Base-by-base conservation (phyloP, 73 alveolate species). In the Stentor roeselii region DNA sequence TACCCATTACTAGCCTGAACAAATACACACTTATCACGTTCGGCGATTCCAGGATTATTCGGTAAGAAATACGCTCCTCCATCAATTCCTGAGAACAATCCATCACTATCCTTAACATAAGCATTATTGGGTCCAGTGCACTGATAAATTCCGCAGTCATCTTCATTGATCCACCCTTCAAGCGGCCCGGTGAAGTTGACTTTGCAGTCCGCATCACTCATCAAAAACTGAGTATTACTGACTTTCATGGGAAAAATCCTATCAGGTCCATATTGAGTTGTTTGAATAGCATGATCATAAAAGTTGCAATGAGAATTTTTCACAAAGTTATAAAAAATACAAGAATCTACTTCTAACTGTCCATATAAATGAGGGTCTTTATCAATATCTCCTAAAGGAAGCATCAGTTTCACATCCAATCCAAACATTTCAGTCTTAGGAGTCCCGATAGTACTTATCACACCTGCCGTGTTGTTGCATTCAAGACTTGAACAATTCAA, bases 91-190 rank as follows among this genome's bases (percentile, higher is more conserved):
- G 93, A 36, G 31, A 88, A 34, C n/a, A 88, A 1, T 27, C 93
- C 93, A 88, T 88, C 93, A 36, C 36, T 42, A 88, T 88, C 93
- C 78, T 86, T 42, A 50, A 83, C 34, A 1, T 27, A 2, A 30
- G 0, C 37, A 2, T 67, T 86, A 59, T 35, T 35, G 0, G 88
- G 88, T 4, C 88, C 91, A 15, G 88, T 82, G 67, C 91, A 86
- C 3, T 82, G 86, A 77, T 36, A 86, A 37, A 75, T 34, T 58
- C 91, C 91, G 82, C 91, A 86, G 40, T 42, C 88, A 58, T 78
- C 91, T 41, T 75, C 78, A 37, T 37, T 39, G 39, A 83, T 76
- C 88, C 88, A 80, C 3, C 31, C 76, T 3, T 1, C 36, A 41
- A 74, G 76, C 3, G 91, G 88, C 0, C 80, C 0, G 75, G 32